Base-by-base conservation (phyloP, 2,329 filamentous ascomycete genomes). In the Venturia oleaginea region DNA sequence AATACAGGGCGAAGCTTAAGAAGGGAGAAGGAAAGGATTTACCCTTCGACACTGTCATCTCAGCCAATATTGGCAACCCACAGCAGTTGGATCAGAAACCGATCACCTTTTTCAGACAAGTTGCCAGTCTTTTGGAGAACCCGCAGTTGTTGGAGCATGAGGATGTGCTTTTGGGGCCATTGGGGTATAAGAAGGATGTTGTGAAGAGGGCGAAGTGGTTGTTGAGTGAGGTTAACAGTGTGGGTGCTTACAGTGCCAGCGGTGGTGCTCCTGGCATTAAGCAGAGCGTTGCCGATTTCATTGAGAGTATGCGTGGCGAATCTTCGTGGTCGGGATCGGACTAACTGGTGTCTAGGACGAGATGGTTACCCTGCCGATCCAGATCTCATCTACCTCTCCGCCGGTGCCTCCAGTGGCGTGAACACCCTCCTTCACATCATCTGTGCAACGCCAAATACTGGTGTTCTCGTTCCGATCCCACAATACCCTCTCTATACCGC, bases 1-100 rank as follows among this genome's bases (percentile, higher is more conserved):
- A 91, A 77, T 96, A 93, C 80, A 88, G 93, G 66, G 87, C 88
- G 63, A 82, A 84, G 72, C 81, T 97, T 67, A 76, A 76, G 66
- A 80, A 83, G 66, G 79, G 81, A 68, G 83, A 85, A 68, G 85
- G 83, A 70, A 82, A 78, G 76, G 74, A 78, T 72, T 82, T 97
- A 61, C 93, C 94, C 60, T 99, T 99, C 77, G 83, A 90, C 71
- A 84, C 91, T 66, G 88, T 99, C 77, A 93, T 99, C 79, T 92
- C 90, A 68, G 94, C 94, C 78, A 99, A 99, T 80, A 99, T 99
- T 73, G 94, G 94, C 74, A 99, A 99, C 81, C 94, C 94, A 4
- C 94, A 99, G 79, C 94, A 99, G 79, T 86, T 99, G 68, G 94
- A 97, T 79, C 94, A 99, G 83, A 95, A 97, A 83, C 94, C 94